Base-by-base conservation (phyloP, 2,329 filamentous ascomycete genomes). In the Daldinia eschscholtzii region DNA sequence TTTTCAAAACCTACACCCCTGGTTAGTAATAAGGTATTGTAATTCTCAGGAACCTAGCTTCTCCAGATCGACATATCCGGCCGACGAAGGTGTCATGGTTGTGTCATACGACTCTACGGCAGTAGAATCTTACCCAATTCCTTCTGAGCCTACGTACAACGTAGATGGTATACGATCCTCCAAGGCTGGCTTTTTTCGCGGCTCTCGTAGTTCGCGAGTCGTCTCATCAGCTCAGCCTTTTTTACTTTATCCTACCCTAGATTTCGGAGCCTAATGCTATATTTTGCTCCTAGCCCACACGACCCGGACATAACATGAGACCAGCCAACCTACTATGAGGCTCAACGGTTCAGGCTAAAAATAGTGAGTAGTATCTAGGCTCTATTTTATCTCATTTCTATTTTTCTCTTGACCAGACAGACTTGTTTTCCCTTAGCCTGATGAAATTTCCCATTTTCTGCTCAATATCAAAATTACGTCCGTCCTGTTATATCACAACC, bases 51-150 rank as follows among this genome's bases (percentile, higher is more conserved):
- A 70, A 74, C 73, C 68, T 71, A 69, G 67, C 71, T 75, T 76
- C 75, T 78, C 73, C 73, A 77, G 76, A 77, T 79, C 77, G 75
- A 77, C 76, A 53, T 74, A 76, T 76, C 76, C 77, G 74, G 74
- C 42, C 69, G 67, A 70, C 68, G 42, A 73, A 67, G 70, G 73
- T 74, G 70, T 76, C 73, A 73, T 71, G 70, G 71, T 74, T 71
- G 73, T 77, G 74, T 76, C 76, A 75, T 77, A 76, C 71, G 71
- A 74, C 65, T 41, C 61, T 69, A 68, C 68, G 63, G 63, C 56
- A 67, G 48, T 57, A 69, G 57, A 64, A 58, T 71, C 57, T 65
- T 61, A 57, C 67, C 67, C 64, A 57, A 50, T 37, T 46, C 57
- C 63, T 62, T 59, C 52, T 57, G 33, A 61, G 57, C 63, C 62